Base-by-base conservation (phyloP, 2,329 filamentous ascomycete genomes). In the Aspergillus uvarum region DNA sequence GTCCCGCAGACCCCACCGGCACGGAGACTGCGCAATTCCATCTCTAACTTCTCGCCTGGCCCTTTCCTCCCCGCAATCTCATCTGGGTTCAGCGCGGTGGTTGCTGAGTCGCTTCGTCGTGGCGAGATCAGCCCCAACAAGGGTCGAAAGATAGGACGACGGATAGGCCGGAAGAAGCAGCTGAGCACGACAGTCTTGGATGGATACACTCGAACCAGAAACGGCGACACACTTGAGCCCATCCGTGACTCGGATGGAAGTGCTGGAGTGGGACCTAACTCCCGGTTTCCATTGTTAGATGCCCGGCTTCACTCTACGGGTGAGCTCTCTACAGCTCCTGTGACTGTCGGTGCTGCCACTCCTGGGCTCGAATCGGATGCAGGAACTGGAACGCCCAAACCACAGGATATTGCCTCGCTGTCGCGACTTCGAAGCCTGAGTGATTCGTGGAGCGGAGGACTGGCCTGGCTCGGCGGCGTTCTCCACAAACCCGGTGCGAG, bases 81-180 rank as follows among this genome's bases (percentile, higher is more conserved):
- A 2, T 83, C 81, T 1, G 83, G 83, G 0, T 77, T 90, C 16
- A 85, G 81, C 68, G 87, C 83, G 1, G 83, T 89, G 51, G 85
- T 89, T 5, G 87, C 86, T 8, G 87, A 89, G 63, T 82, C 85
- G 22, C 77, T 89, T 26, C 81, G 86, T n/a, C 82, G 84, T 16
- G 83, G 84, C 14, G 78, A 84, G 60, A 80, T 79, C 8, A 76
- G 74, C 22, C 71, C 77, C 19, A 64, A 66, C 21, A 74, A 72
- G 56, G 69, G 72, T 38, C 73, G 75, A 24, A 67, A 66, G 49
- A 65, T 61, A 5, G 61, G 63, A 51, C 68, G 69, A 10, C 68
- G 65, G 56, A 57, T 63, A 6, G 67, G 69, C 22, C 71, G 69
- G 31, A 67, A 73, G 50, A 69, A 72, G 38, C 72, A 69, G 51